A percentile compares a stretch with the other conserved stretches of the same genome.
Conservation (phyloP, 495 filamentous ascomycete genomes). For the Tuber calosporum region DNA sequence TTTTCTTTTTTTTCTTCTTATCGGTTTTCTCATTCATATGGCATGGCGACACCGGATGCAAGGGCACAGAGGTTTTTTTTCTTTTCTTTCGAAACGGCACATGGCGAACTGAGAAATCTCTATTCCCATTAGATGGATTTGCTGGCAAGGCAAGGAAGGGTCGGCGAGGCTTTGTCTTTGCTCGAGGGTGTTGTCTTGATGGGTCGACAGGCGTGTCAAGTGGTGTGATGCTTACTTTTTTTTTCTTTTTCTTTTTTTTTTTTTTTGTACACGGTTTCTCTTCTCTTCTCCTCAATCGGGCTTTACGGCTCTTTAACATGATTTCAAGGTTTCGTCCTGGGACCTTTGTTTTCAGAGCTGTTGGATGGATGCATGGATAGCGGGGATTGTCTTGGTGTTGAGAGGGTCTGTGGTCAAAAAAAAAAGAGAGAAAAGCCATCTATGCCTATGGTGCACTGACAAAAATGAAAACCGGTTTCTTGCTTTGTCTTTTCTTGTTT, state of each 20-base stretch:
- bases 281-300: slow-evolving; percentile 36
- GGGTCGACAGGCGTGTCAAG: slow-evolving; percentile 25
- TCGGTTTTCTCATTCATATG: slow-evolving; percentile 30
- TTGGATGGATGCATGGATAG: slow-evolving; percentile 27
- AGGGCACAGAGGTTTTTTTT: slow-evolving; percentile 36
- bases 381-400: slow-evolving; percentile 37
- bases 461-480: slow-evolving; percentile 36
- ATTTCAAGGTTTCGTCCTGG: slow-evolving; percentile 35
- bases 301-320: slow-evolving; percentile 36
- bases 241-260: no score
- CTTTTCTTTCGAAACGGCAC: slow-evolving; percentile 36
- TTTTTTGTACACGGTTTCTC: slow-evolving; percentile 41
- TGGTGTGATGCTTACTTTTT: slow-evolving; percentile 37
- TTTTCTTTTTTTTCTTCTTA: slow-evolving; percentile 34
- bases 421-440: slow-evolving; percentile 18
- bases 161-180: slow-evolving; percentile 32
- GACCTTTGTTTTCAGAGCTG: slow-evolving; percentile 30
- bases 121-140: slow-evolving; percentile 40
- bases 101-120: slow-evolving; percentile 39
- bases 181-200: slow-evolving; percentile 25
- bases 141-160: slow-evolving; percentile 24
- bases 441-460: slow-evolving; percentile 34
- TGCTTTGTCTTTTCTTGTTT: slow-evolving; percentile 25
- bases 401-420: slow-evolving; percentile 33
- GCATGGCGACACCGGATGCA: slow-evolving; percentile 34